phyloP scores from a whole-genome alignment of 306 rosid species.

The Malus asiatica region DNA sequence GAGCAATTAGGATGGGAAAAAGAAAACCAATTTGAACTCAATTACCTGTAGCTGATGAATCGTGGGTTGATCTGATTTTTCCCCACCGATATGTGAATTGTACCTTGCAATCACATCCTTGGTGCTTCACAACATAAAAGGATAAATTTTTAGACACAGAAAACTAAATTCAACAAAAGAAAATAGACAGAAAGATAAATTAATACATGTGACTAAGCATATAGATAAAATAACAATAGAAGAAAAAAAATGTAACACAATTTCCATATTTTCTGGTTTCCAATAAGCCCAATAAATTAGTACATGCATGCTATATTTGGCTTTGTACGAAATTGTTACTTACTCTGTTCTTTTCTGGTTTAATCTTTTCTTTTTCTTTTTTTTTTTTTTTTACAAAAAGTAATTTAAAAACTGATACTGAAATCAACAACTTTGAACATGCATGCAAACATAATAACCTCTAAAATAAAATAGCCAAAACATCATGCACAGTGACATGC shows the following conservation, averaged over 20 bases:
- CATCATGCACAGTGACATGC: not conserved
- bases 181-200: no score
- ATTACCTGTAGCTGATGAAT: slow-evolving; percentile 32
- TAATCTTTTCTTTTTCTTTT: no score
- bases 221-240: not conserved
- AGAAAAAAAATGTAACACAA: not conserved
- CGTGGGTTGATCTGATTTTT: slow-evolving; percentile 14
- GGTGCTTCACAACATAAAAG: slow-evolving; percentile 12
- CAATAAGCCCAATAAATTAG: no score
- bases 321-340: no score
- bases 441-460: not conserved
- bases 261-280: not conserved
- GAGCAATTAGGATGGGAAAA: not conserved
- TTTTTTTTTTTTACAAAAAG: not conserved
- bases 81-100: not conserved
- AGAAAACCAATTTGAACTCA: not conserved
- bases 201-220: not conserved
- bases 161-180: not conserved
- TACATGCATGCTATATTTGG: no score
- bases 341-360: no score
- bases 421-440: not conserved
- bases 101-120: slow-evolving; percentile 30
- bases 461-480: not conserved
- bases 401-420: no score
- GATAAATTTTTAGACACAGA: not conserved